These are phyloP conservation scores for Rhodomyrtus psidioides DNA, from an alignment of 441 rosid genomes.

Conservation along the genomic window DNA sequence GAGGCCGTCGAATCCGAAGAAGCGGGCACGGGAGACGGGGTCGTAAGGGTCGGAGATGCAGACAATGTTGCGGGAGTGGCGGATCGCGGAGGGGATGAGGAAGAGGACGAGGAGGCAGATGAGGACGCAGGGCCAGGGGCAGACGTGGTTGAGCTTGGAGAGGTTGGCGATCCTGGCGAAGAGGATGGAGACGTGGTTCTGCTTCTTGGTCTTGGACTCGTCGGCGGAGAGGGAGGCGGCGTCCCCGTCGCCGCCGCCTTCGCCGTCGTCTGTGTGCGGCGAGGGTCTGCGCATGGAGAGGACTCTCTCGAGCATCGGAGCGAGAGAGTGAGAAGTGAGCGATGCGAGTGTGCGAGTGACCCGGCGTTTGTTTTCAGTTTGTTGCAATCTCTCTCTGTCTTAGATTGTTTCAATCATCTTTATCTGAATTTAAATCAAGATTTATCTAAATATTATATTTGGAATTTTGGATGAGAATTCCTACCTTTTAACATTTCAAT, in stretches of 20 bases:
- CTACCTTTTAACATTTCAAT: background rate
- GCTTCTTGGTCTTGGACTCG: constrained; percentile 78
- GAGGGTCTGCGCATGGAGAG: constrained; percentile 10
- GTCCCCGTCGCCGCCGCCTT: background rate
- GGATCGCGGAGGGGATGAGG: constrained; percentile 26
- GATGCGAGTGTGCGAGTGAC: background rate
- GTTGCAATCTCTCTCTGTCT: background rate
- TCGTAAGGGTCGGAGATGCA: constrained; percentile 63
- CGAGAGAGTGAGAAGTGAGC: background rate
- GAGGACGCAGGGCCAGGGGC: constrained; percentile 40
- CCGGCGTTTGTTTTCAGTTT: background rate
- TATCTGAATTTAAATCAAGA: background rate
- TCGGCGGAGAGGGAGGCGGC: constrained; percentile 23
- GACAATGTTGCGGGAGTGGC: constrained; percentile 58
- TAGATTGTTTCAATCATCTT: background rate
- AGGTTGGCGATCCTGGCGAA: constrained; percentile 51
- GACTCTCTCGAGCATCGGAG: constrained; percentile 2
- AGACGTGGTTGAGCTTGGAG: constrained; percentile 13
- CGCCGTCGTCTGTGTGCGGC: constrained; percentile 11
- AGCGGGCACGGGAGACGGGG: constrained; percentile 57
- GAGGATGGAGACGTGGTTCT: constrained; percentile 38
- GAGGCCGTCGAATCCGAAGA: constrained; percentile 68
- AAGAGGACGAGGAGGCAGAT: constrained; percentile 39
- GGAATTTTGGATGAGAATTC: background rate
- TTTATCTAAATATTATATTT: background rate